Evolutionary conservation across 2,329 filamentous ascomycete species (phyloP), one percentile per base, ranked within the genome.

Genomic region (Ophiostoma ips): DNA sequence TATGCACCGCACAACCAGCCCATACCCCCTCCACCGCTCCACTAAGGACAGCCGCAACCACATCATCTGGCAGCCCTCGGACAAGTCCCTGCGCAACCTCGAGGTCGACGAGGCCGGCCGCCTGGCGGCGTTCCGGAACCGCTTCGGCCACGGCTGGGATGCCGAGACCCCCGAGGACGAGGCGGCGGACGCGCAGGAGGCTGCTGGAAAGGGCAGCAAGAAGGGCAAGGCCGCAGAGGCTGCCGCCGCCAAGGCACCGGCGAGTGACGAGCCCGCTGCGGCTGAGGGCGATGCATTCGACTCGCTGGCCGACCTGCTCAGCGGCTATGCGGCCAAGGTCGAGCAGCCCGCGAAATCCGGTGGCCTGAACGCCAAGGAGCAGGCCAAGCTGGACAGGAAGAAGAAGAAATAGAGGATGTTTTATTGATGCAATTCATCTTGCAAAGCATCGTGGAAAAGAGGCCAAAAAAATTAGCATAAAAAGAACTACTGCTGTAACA

Each of bases 101-200:
- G 92, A 98, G 69, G 81, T 94, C 55, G 92, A 98, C 65, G 92
- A 96, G 74, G 90, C 92, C 3, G 92, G 92, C 16, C 79, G 84
- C 62, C 69, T 98, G 61, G 84, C 83, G 48, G 84, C 86, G 50
- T 98, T 98, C 71, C 76, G 92, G 60, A 76, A 76, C 54, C 77
- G 84, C 51, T 98, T 89, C 70, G 92, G 92, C 24, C 73, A 83
- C 52, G 80, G 79, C 11, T 98, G 86, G 73, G 92, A 98, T 68
- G 71, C 77, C 34, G 35, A 28, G 5, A 19, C 7, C 10, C 18
- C 18, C n/a, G 41, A 33, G 12, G 35, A 36, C n/a, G 33, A n/a
- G 9, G 41, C 24, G 6, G 35, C 28, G 18, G 40, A 40, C 15
- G 43, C 16, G 16, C 30, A 9, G 8, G 37, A 34, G n/a, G 38